Percentiles rank a stretch among this genome's conserved stretches.
These are phyloP conservation scores for Solanum chacoense DNA, from an alignment of 305 asterid species.

Conservation along the genomic window DNA sequence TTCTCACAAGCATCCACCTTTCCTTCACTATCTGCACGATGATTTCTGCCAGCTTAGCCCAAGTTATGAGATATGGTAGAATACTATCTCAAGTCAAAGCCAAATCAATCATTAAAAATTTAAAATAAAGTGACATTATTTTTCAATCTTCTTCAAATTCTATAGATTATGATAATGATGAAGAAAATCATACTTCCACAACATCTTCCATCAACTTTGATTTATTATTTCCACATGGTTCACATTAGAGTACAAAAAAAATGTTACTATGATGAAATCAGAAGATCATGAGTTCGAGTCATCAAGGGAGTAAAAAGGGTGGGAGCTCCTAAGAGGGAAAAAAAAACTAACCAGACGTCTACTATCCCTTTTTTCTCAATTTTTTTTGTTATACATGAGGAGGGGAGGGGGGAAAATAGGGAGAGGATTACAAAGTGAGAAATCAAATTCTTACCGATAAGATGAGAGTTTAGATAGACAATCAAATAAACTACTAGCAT, in stretches of 20 bases:
- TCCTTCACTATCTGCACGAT: neutral
- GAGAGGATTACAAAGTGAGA: neutral
- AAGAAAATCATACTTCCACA: constrained; percentile 20
- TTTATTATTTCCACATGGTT: constrained; percentile 12
- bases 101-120: neutral
- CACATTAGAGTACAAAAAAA: neutral
- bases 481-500: neutral
- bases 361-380: neutral
- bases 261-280: neutral
- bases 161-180: neutral
- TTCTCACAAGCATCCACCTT: neutral
- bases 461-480: neutral
- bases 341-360: neutral
- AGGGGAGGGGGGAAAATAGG: neutral
- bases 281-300: neutral
- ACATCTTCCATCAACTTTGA: constrained; percentile 15
- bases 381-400: neutral
- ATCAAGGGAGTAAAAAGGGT: neutral
- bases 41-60: neutral
- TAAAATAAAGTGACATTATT: neutral
- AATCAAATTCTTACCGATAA: neutral
- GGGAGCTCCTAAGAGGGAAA: neutral
- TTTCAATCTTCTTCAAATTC: neutral
- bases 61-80: neutral
- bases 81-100: neutral